Evolutionary conservation across 768 basidiomycete species (phyloP).

Genomic region (Sporobolomyces phaffii): DNA sequence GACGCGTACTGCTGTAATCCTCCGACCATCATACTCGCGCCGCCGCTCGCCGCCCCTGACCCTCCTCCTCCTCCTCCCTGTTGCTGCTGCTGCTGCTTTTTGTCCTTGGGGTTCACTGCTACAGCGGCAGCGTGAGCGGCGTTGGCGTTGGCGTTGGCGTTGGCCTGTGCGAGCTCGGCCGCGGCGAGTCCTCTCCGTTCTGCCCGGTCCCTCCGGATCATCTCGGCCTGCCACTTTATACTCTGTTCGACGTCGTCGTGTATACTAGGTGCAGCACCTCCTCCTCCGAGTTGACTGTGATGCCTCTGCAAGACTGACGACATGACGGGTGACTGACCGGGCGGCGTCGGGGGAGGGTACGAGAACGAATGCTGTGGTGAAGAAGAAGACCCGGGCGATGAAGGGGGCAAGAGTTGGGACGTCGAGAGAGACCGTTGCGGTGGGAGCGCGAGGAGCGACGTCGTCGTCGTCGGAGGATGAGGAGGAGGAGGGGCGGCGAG

Average conservation of each 20-base stretch:
- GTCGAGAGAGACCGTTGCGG: not conserved
- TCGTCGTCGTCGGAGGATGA: not conserved
- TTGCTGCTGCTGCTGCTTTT: too few species aligned
- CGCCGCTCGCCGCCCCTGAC: too few species aligned
- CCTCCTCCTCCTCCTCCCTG: not conserved
- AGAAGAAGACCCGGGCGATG: not conserved
- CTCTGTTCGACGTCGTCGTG: slow-evolving; percentile 60
- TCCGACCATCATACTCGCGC: too few species aligned
- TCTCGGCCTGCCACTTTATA: slow-evolving; percentile 59
- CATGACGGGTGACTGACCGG: not conserved
- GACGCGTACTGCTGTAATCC: too few species aligned
- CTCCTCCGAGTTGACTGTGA: not conserved
- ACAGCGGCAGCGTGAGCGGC: too few species aligned
- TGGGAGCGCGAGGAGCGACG: too few species aligned
- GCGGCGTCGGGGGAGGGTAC: not conserved
- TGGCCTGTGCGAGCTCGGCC: too few species aligned
- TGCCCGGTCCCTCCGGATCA: not conserved
- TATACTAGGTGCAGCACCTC: slow-evolving; percentile 44
- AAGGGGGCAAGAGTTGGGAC: not conserved
- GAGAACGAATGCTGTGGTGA: not conserved
- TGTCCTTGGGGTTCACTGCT: too few species aligned
- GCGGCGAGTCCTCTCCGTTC: not conserved
- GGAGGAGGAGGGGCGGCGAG: not conserved
- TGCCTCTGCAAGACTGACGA: not conserved
- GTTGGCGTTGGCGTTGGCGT: too few species aligned